Base-by-base conservation (phyloP, 805 yeast genomes). In the Ogataea philodendri region DNA sequence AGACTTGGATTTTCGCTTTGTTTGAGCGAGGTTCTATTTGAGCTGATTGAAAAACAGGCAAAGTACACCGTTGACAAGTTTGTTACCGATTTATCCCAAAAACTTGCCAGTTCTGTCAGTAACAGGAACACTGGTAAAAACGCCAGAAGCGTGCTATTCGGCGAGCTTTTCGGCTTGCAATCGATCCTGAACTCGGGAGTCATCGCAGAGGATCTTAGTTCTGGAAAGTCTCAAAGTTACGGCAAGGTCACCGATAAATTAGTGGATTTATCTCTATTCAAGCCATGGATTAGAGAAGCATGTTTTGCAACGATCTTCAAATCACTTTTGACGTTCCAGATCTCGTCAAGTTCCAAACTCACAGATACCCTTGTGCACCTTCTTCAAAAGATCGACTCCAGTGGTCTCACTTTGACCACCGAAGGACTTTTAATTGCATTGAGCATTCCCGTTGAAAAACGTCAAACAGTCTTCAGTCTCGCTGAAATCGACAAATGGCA, bases 1-100 rank as follows among this genome's bases (percentile, higher is more conserved):
- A 68, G 97, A 38, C 62, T 85, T 18, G 97, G 97, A 4, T 90
- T 82, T 53, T 84, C 96, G 2, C 75, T 86, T 71, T 90, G 96
- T 28, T 62, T 90, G 27, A 76, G 89, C 0, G 97, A 90, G 57
- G 62, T 82, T 1, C 52, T 72, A 5, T 63, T 65, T 9, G 52
- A 70, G 15, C 34, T 54, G 19, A 59, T 59, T 7, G 22, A 30
- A 2, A 53, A 54, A 2, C 51, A 56, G 15, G 42, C 60, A 34
- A 51, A 44, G 4, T 52, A 78, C 46, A 51, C 73, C 35, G 41
- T 70, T 28, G 47, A 63, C 21, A 46, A 65, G 42, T 55, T 71
- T 52, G 45, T 72, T 21, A 49, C 48, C 3, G 53, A 63, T 40
- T 51, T 67, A 27, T 59, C 54, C 22, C 42, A 46, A 6, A 65